Base-by-base conservation (phyloP, 75 land plant species). In the Pinus taeda region DNA sequence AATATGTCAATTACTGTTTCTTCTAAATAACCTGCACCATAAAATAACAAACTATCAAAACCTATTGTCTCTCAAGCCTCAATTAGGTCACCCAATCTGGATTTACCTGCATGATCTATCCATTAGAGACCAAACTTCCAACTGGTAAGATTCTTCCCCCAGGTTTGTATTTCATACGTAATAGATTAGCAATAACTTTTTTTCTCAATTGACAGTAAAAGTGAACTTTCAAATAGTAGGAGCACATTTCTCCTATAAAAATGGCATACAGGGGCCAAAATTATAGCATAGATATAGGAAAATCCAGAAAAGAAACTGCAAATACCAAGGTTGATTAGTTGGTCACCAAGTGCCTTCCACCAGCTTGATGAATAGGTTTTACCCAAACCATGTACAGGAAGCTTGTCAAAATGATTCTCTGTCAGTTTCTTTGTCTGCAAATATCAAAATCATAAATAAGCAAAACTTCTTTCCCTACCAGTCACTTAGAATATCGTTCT, bases 331-430 rank as follows among this genome's bases (percentile, higher is more conserved):
- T 76, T 39, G 62, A 92, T 82, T 55, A 94, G 85, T 55, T 88
- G 95, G 75, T 85, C 84, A 57, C 79, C 90, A 22, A 94, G 80
- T 66, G 89, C 81, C 71, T 94, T 94, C 97, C 97, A 94, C 97
- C 97, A 94, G 80, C 77, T 88, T 63, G 91, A 56, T 24, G 92
- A 78, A 57, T 80, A 60, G 11, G 79, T 84, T 70, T 79, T 95
- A 36, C 97, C 97, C 63, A 92, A 84, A 30, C 95, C 95, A 87
- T 94, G 92, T 14, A 85, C 64, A 61, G 88, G 97, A 61, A 83
- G 84, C 79, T 86, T 86, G 57, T 94, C 95, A 79, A 76, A 92
- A n/a, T 82, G 71, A 62, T 85, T 81, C 56, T 92, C 95, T 11
- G 85, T 57, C 21, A 94, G 72, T 71, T 82, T 94, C 80, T 83